A percentile compares a stretch with the other conserved stretches of the same genome.
Conservation (phyloP, 1,284 basidiomycete genomes). For the Leccinum holopus region DNA sequence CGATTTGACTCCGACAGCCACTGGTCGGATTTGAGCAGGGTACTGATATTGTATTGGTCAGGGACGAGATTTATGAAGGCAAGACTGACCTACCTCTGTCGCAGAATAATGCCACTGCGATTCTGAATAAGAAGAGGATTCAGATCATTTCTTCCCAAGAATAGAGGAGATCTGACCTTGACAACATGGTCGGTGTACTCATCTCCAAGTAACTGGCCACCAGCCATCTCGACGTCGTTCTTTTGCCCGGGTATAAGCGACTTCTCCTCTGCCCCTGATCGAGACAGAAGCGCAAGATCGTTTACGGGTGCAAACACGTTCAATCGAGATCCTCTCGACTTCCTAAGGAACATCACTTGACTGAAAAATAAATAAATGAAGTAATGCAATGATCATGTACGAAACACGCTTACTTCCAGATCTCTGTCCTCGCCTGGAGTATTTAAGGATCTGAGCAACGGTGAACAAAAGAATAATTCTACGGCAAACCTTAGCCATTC, state of each 20-base stretch:
- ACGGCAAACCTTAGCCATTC: conserved; percentile 79
- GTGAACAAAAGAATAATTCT: not conserved
- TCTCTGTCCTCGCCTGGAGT: conserved; percentile 76
- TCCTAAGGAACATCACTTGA: conserved; percentile 84
- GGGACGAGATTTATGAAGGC: not conserved
- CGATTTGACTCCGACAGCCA: conserved; percentile 76
- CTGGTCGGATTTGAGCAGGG: conserved; percentile 87
- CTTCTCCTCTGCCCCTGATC: conserved; percentile 55
- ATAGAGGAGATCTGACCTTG: conserved; percentile 49
- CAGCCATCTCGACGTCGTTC: conserved; percentile 77
- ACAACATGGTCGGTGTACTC: conserved; percentile 95
- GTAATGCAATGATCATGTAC: conserved; percentile 1
- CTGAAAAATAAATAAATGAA: conserved; percentile 38
- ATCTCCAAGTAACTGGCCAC: conserved; percentile 86
- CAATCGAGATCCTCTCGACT: conserved; percentile 71
- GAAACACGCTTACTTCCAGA: conserved; percentile 76
- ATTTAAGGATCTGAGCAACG: conserved; percentile 1
- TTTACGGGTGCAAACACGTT: conserved; percentile 88
- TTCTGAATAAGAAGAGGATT: conserved; percentile 47
- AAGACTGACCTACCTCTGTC: conserved; percentile 64
- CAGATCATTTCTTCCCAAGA: not conserved
- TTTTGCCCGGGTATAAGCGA: conserved; percentile 61
- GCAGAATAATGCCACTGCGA: conserved; percentile 89
- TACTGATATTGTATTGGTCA: conserved; percentile 45
- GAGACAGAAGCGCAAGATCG: conserved; percentile 80